These are phyloP conservation scores for Exophiala dermatitidis DNA, from an alignment of 2,329 filamentous ascomycete genomes.

Conservation along the genomic window DNA sequence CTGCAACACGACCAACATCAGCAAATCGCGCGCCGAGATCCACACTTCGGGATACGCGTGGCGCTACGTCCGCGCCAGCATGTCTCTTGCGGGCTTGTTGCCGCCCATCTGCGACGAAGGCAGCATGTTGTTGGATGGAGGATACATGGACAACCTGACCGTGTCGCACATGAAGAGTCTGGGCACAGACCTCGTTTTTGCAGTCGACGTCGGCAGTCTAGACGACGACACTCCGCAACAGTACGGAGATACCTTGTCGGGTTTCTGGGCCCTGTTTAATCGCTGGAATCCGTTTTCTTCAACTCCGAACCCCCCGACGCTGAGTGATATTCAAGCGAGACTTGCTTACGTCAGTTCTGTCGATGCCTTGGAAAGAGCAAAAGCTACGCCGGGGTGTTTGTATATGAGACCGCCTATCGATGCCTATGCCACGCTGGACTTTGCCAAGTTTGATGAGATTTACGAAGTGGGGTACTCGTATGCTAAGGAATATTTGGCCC, in stretches of 20 bases:
- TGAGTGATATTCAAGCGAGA: constrained; percentile 91
- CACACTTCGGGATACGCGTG: constrained; percentile 96
- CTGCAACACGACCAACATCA: constrained; percentile 99
- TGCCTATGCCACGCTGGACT: constrained; percentile 86
- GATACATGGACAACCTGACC: constrained; percentile 94
- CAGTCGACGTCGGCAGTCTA: constrained; percentile 84
- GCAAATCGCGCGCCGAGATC: constrained; percentile 82
- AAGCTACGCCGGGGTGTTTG: constrained; percentile 79
- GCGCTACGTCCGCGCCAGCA: constrained; percentile 92
- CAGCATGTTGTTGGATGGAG: constrained; percentile 90
- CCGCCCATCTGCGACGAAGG: constrained; percentile 95
- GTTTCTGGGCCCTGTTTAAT: constrained; percentile 90
- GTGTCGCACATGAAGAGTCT: constrained; percentile 95
- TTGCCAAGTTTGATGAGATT: constrained; percentile 96
- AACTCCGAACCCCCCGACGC: constrained; percentile 82
- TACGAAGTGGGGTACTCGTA: constrained; percentile 82
- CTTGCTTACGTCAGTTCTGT: constrained; percentile 92
- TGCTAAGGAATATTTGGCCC: constrained; percentile 70
- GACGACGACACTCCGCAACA: constrained; percentile 87
- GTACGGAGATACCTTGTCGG: constrained; percentile 90
- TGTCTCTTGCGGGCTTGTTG: constrained; percentile 87
- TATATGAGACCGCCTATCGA: constrained; percentile 97
- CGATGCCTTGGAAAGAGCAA: constrained; percentile 87
- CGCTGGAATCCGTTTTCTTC: constrained; percentile 93
- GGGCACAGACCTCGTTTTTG: constrained; percentile 89